Evolutionary conservation across 2,329 filamentous ascomycete genomes (phyloP).

Genomic region (Calonectria pseudoreteaudii): DNA sequence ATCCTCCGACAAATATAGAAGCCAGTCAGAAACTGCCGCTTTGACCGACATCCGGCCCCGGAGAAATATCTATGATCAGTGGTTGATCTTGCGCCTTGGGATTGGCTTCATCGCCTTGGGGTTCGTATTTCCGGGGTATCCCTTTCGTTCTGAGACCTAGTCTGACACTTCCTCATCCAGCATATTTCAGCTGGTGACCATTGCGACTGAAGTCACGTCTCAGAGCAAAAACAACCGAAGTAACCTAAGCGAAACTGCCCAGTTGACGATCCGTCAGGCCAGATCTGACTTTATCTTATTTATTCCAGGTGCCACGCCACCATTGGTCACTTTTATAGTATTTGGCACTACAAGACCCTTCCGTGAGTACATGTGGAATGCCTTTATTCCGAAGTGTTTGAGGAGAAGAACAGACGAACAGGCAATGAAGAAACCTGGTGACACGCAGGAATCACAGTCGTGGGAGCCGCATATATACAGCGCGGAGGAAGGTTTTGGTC

Average conservation of each 20-base stretch:
- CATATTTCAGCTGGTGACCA: slow-evolving; percentile 52
- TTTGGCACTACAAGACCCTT: slow-evolving; percentile 31
- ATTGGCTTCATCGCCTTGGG: slow-evolving; percentile 56
- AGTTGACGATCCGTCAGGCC: slow-evolving; percentile 45
- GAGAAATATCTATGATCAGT: slow-evolving; percentile 56
- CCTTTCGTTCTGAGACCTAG: neutral
- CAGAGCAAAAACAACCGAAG: slow-evolving; percentile 46
- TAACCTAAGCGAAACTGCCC: slow-evolving; percentile 42
- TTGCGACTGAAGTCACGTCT: slow-evolving; percentile 51
- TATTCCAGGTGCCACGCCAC: slow-evolving; percentile 39
- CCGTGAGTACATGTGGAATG: slow-evolving; percentile 23
- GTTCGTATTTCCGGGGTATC: slow-evolving; percentile 35
- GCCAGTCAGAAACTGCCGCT: neutral
- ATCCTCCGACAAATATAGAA: neutral
- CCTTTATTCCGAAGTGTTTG: neutral
- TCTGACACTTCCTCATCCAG: slow-evolving; percentile 27
- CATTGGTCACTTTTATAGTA: slow-evolving; percentile 26
- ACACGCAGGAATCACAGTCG: neutral
- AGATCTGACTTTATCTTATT: slow-evolving; percentile 36
- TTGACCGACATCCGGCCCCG: slow-evolving; percentile 17
- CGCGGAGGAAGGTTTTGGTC: neutral
- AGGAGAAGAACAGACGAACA: neutral
- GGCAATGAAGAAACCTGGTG: neutral
- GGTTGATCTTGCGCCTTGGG: slow-evolving; percentile 58
- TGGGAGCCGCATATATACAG: neutral